Evolutionary conservation across 768 basidiomycete species (phyloP), one percentile per base, ranked within the genome.

Genomic region (Lactarius sanguifluus): DNA sequence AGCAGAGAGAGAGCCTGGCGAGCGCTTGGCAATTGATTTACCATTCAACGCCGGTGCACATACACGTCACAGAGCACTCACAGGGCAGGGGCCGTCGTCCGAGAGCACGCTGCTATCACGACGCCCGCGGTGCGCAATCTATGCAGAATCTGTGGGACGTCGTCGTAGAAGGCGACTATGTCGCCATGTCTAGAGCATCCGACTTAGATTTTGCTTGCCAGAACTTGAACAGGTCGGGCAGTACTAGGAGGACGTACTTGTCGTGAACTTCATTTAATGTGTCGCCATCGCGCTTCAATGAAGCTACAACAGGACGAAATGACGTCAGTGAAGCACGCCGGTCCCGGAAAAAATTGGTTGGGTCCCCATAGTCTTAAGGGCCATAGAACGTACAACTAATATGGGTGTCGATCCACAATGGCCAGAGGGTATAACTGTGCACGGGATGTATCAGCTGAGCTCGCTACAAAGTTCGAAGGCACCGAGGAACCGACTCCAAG

Each of bases 391-490:
- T 66, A 82, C 86, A 84, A 54, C 81, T 77, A 60, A 91, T 81
- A 74, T 93, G 89, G 20, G 86, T 86, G 75, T 95, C 93, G 61
- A 94, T 88, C 92, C 92, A 94, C 18, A 94, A 79, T 64, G 88
- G 84, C 92, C 92, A 94, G 7, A 94, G 79, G 0, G 93, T 94
- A 74, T 90, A 94, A 73, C 92, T 92, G 68, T 41, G 8, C 65
- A 71, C 59, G 43, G 28, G 23, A 40, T 57, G 12, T 7, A 45
- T 16, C 61, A 62, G 43, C 32, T 13, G 60, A n/a, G 32, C 30
- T 66, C n/a, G 12, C 36, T 36, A 34, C 8, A 18, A 25, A 59
- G n/a, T 23, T 62, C 16, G 30, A 13, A 57, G 32, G 45, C 32
- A 30, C 38, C 30, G 62, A n/a, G 28, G 28, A 5, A 73, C 84